Conservation (phyloP, 306 rosid species). For the Malus asiatica region DNA sequence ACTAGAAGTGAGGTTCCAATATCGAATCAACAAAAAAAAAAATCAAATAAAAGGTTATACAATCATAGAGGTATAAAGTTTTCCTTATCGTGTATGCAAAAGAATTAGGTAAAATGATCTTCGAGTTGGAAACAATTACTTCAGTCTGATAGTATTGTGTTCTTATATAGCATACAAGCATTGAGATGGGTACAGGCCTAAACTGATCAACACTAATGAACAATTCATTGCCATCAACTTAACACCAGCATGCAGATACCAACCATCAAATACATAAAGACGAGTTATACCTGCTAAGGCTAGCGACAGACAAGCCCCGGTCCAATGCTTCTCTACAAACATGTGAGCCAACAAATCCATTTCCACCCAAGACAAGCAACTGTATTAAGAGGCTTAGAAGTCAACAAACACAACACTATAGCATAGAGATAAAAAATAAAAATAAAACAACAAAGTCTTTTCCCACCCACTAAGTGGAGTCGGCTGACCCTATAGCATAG, state of each 20-base stretch:
- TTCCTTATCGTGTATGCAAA: background rate
- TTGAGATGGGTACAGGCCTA: background rate
- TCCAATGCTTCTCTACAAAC: slow-evolving; percentile 72
- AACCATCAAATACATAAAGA: background rate
- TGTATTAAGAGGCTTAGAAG: slow-evolving; percentile 29
- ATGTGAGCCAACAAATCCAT: slow-evolving; percentile 96
- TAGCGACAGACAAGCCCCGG: slow-evolving; percentile 70
- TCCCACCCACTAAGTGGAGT: too few species aligned
- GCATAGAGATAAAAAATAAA: too few species aligned
- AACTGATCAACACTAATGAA: background rate
- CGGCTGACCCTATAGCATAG: background rate
- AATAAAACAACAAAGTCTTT: background rate
- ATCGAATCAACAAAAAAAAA: background rate
- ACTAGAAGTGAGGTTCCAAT: slow-evolving; percentile 1
- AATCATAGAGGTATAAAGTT: background rate
- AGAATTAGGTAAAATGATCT: background rate
- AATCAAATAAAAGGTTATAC: background rate
- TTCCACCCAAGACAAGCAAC: slow-evolving; percentile 97
- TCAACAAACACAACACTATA: background rate
- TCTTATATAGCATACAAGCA: background rate
- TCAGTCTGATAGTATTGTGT: background rate
- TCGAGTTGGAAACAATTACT: background rate
- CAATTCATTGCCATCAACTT: background rate
- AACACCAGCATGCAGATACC: background rate
- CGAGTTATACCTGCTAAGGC: slow-evolving; percentile 69